Conservation (phyloP, 805 yeast species). For the Spathaspora sp. region DNA sequence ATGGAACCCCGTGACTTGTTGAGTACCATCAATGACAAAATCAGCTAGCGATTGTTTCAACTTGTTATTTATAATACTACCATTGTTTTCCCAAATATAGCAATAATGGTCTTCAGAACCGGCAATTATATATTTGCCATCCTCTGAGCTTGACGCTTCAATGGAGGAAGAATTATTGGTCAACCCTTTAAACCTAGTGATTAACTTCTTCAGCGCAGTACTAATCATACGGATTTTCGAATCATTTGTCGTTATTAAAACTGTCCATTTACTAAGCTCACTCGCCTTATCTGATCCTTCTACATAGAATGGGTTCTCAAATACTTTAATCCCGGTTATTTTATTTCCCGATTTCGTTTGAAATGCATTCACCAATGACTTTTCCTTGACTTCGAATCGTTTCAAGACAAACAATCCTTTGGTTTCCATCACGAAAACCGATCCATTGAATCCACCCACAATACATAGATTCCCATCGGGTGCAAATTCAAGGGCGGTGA, state of each 20-base stretch:
- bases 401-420: slow-evolving; percentile 49
- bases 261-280: slow-evolving; percentile 21
- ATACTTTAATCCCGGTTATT: slow-evolving; percentile 71
- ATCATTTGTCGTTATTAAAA: slow-evolving; percentile 74
- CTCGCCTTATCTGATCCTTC: slow-evolving; percentile 2
- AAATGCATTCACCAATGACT: slow-evolving; percentile 19
- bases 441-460: slow-evolving; percentile 81
- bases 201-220: slow-evolving; percentile 47
- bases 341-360: slow-evolving; percentile 37
- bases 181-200: slow-evolving; percentile 70
- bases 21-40: slow-evolving; percentile 25
- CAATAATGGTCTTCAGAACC: slow-evolving; percentile 90
- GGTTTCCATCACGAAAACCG: slow-evolving; percentile 57
- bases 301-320: slow-evolving; percentile 19
- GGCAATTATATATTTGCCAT: slow-evolving; percentile 54
- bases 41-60: slow-evolving; percentile 33
- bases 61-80: slow-evolving; percentile 37
- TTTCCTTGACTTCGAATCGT: slow-evolving; percentile 29
- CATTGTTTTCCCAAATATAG: slow-evolving; percentile 68
- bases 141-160: slow-evolving; percentile 60
- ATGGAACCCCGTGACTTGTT: slow-evolving; percentile 29
- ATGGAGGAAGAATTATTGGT: slow-evolving; percentile 70
- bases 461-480: slow-evolving; percentile 59
- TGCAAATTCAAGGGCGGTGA: slow-evolving; percentile 73
- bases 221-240: slow-evolving; percentile 71